These are phyloP conservation scores for Trichaptum fuscoviolaceum DNA, from an alignment of 768 basidiomycete genomes.

Conservation along the genomic window DNA sequence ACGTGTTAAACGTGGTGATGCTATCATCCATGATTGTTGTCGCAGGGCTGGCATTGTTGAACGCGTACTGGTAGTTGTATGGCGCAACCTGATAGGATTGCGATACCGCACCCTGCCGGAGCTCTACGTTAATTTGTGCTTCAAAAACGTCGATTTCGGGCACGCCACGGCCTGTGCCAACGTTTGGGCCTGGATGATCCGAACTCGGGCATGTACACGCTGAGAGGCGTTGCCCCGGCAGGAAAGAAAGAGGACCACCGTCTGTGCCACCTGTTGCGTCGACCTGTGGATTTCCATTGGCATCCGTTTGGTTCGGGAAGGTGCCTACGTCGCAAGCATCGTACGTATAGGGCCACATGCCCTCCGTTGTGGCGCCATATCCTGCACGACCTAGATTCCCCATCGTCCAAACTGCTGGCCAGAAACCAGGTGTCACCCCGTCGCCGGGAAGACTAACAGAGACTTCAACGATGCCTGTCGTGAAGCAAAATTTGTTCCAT, in stretches of 20 bases:
- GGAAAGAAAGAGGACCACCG: constrained; percentile 62
- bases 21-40: constrained; percentile 47
- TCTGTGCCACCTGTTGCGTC: constrained; percentile 45
- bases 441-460: constrained; percentile 18
- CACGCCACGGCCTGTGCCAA: constrained; percentile 62
- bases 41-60: constrained; percentile 46
- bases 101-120: constrained; percentile 59
- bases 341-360: constrained; percentile 26
- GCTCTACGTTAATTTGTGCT: constrained; percentile 56
- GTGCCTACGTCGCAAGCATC: constrained; percentile 42
- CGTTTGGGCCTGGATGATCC: constrained; percentile 84
- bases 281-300: constrained; percentile 51
- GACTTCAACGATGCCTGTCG: constrained; percentile 33
- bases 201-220: constrained; percentile 83
- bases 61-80: constrained; percentile 66
- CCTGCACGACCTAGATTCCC: constrained; percentile 37
- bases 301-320: constrained; percentile 44
- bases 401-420: constrained; percentile 41
- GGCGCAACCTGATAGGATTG: constrained; percentile 81
- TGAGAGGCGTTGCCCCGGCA: constrained; percentile 83
- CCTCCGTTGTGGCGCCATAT: constrained; percentile 36
- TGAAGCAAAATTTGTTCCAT: constrained; percentile 42
- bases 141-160: constrained; percentile 95
- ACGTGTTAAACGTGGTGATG: constrained; percentile 55
- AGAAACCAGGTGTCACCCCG: constrained; percentile 20